Conservation (phyloP, 1,284 basidiomycete species). For the Cutaneotrichosporon sp. region DNA sequence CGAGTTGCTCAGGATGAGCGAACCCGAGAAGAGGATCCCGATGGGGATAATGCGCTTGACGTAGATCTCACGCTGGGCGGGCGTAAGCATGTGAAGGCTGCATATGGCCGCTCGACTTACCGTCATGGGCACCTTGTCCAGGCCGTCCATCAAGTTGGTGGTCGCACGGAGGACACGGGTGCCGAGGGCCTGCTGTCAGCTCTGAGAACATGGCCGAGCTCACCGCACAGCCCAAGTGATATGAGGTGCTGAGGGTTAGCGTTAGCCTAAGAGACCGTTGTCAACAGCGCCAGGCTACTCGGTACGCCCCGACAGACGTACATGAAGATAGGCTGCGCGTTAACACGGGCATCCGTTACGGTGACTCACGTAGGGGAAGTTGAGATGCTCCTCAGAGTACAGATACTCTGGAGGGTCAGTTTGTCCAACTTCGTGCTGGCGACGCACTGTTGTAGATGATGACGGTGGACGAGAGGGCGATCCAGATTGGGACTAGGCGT, state of each 20-base stretch:
- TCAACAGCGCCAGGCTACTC: constrained; percentile 54
- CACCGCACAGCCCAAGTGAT: constrained; percentile 47
- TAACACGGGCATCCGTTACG: constrained; percentile 12
- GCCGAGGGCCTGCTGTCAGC: constrained; percentile 69
- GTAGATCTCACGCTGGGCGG: constrained; percentile 65
- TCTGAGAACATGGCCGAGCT: constrained; percentile 18
- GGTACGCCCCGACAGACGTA: constrained; percentile 20
- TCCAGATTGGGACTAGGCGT: constrained; percentile 59
- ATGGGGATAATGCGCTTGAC: constrained; percentile 88
- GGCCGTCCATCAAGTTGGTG: constrained; percentile 79
- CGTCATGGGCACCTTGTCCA: constrained; percentile 80
- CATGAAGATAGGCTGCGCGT: constrained; percentile 50
- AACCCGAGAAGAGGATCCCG: constrained; percentile 87
- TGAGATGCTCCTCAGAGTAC: constrained; percentile 66
- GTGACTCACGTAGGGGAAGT: constrained; percentile 64
- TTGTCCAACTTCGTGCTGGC: too few relatives aligned
- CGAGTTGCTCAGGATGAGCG: constrained; percentile 89
- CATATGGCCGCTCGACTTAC: constrained; percentile 28
- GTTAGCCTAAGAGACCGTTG: not conserved
- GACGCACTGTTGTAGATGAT: constrained; percentile 85
- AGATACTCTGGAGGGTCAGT: constrained; percentile 61
- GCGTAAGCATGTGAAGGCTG: not conserved
- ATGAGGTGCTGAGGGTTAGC: constrained; percentile 70
- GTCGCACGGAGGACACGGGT: constrained; percentile 85
- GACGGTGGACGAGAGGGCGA: constrained; percentile 79